Conservation (phyloP, 2,329 filamentous ascomycete species). For the Colletotrichum sp. region DNA sequence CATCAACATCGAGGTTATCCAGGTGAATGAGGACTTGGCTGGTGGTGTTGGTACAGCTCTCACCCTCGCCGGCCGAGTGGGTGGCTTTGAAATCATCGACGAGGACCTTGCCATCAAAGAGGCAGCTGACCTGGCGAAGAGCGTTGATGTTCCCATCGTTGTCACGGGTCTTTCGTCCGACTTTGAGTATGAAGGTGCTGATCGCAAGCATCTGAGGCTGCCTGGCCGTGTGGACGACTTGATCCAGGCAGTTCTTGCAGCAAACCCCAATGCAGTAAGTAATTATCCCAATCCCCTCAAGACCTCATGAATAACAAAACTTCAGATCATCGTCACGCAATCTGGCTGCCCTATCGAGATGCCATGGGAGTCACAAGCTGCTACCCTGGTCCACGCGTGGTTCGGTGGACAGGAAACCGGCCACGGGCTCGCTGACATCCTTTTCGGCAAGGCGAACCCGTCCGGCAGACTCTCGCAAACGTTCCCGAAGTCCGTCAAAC, state of each 20-base stretch:
- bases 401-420: slow-evolving; percentile 89
- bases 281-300: accelerated
- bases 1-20: slow-evolving; percentile 6
- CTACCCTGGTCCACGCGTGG: slow-evolving; percentile 76
- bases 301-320: not conserved
- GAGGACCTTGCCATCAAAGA: slow-evolving; percentile 64
- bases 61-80: slow-evolving; percentile 48
- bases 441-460: slow-evolving; percentile 77
- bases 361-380: slow-evolving; percentile 66
- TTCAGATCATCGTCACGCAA: slow-evolving; percentile 70
- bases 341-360: slow-evolving; percentile 77
- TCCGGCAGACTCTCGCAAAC: slow-evolving; percentile 76
- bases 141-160: slow-evolving; percentile 76
- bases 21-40: slow-evolving; percentile 23
- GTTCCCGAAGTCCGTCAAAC: slow-evolving; percentile 70
- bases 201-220: slow-evolving; percentile 79
- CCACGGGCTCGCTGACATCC: slow-evolving; percentile 78
- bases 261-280: slow-evolving; percentile 67
- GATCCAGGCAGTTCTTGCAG: slow-evolving; percentile 67
- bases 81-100: slow-evolving; percentile 62
- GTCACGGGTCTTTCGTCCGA: slow-evolving; percentile 80
- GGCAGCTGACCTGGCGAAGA: slow-evolving; percentile 70
- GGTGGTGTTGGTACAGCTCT: slow-evolving; percentile 26
- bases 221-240: slow-evolving; percentile 75
- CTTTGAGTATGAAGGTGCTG: slow-evolving; percentile 81